phyloP scores from a whole-genome alignment of 2,329 filamentous ascomycete genomes.

The Penicillium sclerotigenum region DNA sequence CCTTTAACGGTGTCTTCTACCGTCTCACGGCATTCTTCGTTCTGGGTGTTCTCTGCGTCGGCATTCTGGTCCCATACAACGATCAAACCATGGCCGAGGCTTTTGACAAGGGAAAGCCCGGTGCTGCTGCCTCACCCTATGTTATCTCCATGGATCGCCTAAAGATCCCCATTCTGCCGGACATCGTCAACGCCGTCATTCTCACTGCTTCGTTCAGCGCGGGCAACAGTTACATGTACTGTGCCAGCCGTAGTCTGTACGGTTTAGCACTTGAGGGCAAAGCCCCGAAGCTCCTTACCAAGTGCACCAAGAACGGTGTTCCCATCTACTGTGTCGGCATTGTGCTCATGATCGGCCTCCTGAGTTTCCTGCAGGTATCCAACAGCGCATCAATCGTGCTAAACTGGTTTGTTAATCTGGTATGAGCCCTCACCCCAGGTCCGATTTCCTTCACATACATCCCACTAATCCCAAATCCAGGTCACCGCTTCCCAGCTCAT shows the following conservation, averaged over 20 bases:
- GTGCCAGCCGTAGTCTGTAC: slow-evolving; percentile 65
- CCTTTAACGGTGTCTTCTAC: slow-evolving; percentile 77
- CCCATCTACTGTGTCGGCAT: slow-evolving; percentile 69
- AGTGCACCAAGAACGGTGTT: slow-evolving; percentile 63
- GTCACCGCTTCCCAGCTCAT: slow-evolving; percentile 72
- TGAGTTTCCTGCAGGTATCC: slow-evolving; percentile 72
- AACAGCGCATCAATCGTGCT: slow-evolving; percentile 64
- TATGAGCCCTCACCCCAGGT: slow-evolving; percentile 20
- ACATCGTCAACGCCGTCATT: slow-evolving; percentile 71
- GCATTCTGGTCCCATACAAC: slow-evolving; percentile 68
- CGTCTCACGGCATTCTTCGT: slow-evolving; percentile 73
- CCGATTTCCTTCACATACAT: not conserved
- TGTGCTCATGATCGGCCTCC: slow-evolving; percentile 64
- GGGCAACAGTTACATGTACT: slow-evolving; percentile 67
- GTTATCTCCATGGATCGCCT: slow-evolving; percentile 64
- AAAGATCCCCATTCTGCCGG: slow-evolving; percentile 60
- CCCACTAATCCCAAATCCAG: slow-evolving; percentile 19
- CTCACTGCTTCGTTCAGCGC: slow-evolving; percentile 66
- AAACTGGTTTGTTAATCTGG: slow-evolving; percentile 67
- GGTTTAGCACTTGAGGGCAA: slow-evolving; percentile 67
- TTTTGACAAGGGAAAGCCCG: slow-evolving; percentile 57
- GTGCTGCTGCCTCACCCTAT: slow-evolving; percentile 71
- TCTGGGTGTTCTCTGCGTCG: slow-evolving; percentile 68
- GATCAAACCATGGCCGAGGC: slow-evolving; percentile 60
- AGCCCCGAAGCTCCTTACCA: slow-evolving; percentile 64